A percentile compares a stretch with the other conserved stretches of the same genome.
Evolutionary conservation across 2,329 filamentous ascomycete genomes (phyloP).

Genomic region (Trichoderma sp.): DNA sequence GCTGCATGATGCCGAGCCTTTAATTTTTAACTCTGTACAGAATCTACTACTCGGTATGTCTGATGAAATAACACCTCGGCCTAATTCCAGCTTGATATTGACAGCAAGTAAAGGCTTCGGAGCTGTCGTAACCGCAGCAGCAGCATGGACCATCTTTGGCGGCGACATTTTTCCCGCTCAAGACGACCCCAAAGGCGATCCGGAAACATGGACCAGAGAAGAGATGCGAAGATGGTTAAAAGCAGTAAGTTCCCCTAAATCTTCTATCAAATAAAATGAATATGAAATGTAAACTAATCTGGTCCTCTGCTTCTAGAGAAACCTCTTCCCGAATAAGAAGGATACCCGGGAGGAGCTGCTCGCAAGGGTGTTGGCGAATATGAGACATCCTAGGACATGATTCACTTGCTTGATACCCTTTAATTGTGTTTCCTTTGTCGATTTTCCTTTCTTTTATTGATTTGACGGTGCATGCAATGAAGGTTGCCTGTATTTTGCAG

Average conservation of each 20-base stretch:
- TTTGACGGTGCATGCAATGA: not conserved
- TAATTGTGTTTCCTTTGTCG: not conserved
- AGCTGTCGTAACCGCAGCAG: slow-evolving; percentile 78
- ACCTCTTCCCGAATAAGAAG: slow-evolving; percentile 49
- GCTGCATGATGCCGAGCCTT: too few species aligned
- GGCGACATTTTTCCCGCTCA: slow-evolving; percentile 78
- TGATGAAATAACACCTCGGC: not conserved
- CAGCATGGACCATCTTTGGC: slow-evolving; percentile 84
- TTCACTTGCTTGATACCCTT: not conserved
- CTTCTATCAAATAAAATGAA: too few species aligned
- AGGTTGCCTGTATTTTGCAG: too few species aligned
- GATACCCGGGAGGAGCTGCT: slow-evolving; percentile 53
- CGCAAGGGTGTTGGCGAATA: slow-evolving; percentile 52
- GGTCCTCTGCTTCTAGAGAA: slow-evolving; percentile 44
- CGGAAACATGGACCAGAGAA: slow-evolving; percentile 71
- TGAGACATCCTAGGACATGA: slow-evolving; percentile 47
- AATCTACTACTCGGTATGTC: slow-evolving; percentile 61
- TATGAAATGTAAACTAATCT: not conserved
- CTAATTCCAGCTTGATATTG: not conserved
- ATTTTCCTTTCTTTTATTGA: not conserved
- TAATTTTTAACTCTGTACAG: not conserved
- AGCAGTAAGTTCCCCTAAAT: slow-evolving; percentile 60
- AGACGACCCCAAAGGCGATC: slow-evolving; percentile 77
- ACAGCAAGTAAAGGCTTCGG: slow-evolving; percentile 65
- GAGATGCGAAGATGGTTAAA: slow-evolving; percentile 82